A percentile compares a stretch with the other conserved stretches of the same genome.
Conservation (phyloP, 768 basidiomycete species). For the Tricholomella constricta region DNA sequence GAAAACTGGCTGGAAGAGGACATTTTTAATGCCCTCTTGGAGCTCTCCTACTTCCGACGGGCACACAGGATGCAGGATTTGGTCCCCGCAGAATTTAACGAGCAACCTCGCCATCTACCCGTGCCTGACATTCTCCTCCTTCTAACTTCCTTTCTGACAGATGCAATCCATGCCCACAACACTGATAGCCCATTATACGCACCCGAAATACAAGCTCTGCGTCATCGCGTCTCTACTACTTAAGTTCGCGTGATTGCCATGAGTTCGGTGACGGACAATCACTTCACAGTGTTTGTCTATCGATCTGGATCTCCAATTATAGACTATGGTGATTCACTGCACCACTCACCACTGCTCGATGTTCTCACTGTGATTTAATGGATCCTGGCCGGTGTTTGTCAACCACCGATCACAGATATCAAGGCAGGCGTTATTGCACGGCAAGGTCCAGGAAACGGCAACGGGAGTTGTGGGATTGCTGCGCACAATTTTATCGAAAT, state of each 20-base stretch:
- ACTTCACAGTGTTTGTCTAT: constrained; percentile 16
- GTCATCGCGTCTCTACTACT: constrained; percentile 5
- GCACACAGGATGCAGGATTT: neutral
- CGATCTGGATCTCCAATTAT: neutral
- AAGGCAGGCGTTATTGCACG: constrained; percentile 6
- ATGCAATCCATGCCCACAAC: neutral
- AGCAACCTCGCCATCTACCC: neutral
- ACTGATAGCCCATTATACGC: neutral
- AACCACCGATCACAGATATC: neutral
- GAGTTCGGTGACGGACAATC: constrained; percentile 5
- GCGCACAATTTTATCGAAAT: constrained; percentile 13
- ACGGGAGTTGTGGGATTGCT: constrained; percentile 9
- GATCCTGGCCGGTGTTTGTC: constrained; percentile 10
- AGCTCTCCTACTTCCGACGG: constrained; percentile 19
- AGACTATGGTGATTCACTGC: constrained; percentile 19
- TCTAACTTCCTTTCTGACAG: constrained; percentile 13
- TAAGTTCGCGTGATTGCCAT: constrained; percentile 8
- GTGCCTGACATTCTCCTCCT: constrained; percentile 8
- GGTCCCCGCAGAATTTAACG: no score
- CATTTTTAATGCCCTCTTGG: constrained; percentile 21
- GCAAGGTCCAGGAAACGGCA: constrained; percentile 7
- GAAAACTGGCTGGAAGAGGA: constrained; percentile 27
- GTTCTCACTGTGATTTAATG: constrained; percentile 13
- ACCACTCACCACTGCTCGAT: neutral
- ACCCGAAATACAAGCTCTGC: neutral